Conservation (phyloP, 192 early-diverging fungal species). For the Irineochytrium annulatum region DNA sequence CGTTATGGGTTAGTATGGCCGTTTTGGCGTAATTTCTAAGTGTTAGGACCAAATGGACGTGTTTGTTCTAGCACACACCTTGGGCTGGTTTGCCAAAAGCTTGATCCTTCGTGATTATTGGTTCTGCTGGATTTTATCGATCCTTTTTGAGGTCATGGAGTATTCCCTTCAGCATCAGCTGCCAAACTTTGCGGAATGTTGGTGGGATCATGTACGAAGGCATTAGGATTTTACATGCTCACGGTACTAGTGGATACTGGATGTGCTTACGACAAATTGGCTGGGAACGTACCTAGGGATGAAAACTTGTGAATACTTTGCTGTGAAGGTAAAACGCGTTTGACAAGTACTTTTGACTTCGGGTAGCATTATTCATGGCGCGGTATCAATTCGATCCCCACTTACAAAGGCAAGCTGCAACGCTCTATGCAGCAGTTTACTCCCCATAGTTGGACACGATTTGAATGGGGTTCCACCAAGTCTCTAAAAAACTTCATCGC, state of each 20-base stretch:
- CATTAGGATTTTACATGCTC: background rate
- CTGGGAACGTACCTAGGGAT: constrained; percentile 88
- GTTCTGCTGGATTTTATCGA: constrained; percentile 92
- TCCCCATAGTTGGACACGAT: constrained; percentile 90
- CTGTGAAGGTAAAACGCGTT: constrained; percentile 61
- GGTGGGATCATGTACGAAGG: constrained; percentile 90
- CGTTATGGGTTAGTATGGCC: constrained; percentile 58
- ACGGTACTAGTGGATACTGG: constrained; percentile 76
- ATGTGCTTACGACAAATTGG: constrained; percentile 93
- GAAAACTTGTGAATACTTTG: constrained; percentile 96
- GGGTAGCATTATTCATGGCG: constrained; percentile 86
- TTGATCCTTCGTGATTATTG: constrained; percentile 90
- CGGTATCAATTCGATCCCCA: constrained; percentile 79
- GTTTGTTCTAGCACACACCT: constrained; percentile 86
- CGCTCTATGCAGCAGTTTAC: constrained; percentile 90
- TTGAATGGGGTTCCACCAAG: constrained; percentile 84
- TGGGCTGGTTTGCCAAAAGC: constrained; percentile 94
- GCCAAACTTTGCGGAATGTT: constrained; percentile 97
- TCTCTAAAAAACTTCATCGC: constrained; percentile 84
- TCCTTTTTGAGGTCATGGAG: constrained; percentile 94
- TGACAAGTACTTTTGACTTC: background rate
- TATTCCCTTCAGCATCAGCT: constrained; percentile 94
- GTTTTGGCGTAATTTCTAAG: constrained; percentile 4
- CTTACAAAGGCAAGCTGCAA: constrained; percentile 80
- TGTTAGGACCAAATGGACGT: constrained; percentile 78